Evolutionary conservation across 176 grass and related monocot genomes (phyloP).

Genomic region (Carex littledalei): DNA sequence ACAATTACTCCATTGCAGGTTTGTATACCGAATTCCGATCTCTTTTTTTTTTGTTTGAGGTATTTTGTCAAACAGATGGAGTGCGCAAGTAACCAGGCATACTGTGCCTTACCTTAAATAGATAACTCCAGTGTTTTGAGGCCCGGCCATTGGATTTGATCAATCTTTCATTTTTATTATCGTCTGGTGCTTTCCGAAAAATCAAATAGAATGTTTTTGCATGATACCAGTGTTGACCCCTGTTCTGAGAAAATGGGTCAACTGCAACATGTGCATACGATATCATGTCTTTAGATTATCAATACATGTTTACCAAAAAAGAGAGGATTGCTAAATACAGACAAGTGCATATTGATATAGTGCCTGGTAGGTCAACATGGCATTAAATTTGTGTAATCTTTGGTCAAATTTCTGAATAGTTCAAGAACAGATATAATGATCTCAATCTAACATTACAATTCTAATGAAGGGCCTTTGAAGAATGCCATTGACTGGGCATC

Average conservation of each 20-base stretch:
- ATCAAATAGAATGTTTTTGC: not conserved
- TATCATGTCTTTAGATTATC: not conserved
- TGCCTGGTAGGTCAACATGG: not conserved
- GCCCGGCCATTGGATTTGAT: not conserved
- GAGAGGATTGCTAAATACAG: not conserved
- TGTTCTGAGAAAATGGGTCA: not conserved
- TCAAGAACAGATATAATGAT: no score
- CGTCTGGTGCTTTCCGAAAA: not conserved
- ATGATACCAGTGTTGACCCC: not conserved
- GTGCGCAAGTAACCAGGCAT: not conserved
- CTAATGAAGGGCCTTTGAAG: slow-evolving; percentile 49
- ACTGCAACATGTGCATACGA: not conserved
- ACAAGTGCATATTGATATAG: not conserved
- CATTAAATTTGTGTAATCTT: not conserved
- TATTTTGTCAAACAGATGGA: not conserved
- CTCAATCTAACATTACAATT: not conserved
- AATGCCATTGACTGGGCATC: slow-evolving; percentile 90
- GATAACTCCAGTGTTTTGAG: not conserved
- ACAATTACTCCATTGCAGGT: slow-evolving; percentile 90
- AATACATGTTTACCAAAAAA: no score
- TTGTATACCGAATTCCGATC: not conserved
- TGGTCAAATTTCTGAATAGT: not conserved
- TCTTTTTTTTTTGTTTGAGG: not conserved
- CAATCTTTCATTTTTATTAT: not conserved
- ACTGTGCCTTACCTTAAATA: not conserved